phyloP scores from a whole-genome alignment of 2,329 filamentous ascomycete species.

The Onygenales sp. region DNA sequence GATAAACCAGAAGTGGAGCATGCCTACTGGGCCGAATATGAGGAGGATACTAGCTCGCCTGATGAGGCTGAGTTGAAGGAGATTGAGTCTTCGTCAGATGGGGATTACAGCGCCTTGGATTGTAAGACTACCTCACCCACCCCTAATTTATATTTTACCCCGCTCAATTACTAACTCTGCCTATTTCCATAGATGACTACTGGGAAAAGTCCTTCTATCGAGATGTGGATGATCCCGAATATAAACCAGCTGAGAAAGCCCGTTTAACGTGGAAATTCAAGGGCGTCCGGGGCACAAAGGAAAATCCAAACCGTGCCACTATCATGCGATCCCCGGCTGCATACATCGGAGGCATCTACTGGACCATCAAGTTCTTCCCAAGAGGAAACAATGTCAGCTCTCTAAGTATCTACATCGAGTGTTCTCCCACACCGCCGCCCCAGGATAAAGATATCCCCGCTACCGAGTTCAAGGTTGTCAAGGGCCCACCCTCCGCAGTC shows the following conservation, averaged over 20 bases:
- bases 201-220: conserved; percentile 50
- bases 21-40: conserved; percentile 44
- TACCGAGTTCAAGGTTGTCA: conserved; percentile 31
- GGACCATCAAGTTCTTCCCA: conserved; percentile 58
- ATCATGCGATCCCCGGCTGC: conserved; percentile 51
- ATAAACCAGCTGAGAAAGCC: conserved; percentile 43
- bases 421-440: conserved; percentile 40
- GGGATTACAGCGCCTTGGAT: conserved; percentile 47
- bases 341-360: conserved; percentile 50
- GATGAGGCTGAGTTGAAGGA: conserved; percentile 50
- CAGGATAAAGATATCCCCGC: conserved; percentile 28
- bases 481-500: conserved; percentile 26
- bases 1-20: conserved; percentile 19
- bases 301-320: conserved; percentile 48
- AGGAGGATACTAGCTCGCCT: conserved; percentile 47
- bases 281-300: conserved; percentile 50
- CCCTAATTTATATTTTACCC: background rate
- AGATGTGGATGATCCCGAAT: conserved; percentile 49
- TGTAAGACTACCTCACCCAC: conserved; percentile 24
- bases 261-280: conserved; percentile 51
- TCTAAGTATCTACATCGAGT: conserved; percentile 53
- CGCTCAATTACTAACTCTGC: background rate
- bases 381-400: conserved; percentile 50
- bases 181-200: conserved; percentile 35
- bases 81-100: conserved; percentile 38